Evolutionary conservation across 106 monocot genomes (phyloP), one percentile per base, ranked within the genome.

Genomic region (Dactylorhiza incarnata): DNA sequence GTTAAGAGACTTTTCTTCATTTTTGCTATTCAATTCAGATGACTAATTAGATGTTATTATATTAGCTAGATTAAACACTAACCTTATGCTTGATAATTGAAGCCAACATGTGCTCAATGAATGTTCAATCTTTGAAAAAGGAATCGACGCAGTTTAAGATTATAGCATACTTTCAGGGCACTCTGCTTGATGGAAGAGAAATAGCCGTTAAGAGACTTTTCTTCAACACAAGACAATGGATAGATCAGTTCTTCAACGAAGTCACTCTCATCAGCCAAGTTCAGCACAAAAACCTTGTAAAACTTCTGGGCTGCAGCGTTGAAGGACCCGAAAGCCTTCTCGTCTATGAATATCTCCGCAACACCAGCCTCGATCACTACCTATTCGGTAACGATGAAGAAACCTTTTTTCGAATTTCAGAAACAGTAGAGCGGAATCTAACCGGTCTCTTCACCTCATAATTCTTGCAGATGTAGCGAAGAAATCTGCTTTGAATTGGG

Each of bases 321-420:
- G 79, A 84, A 53, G 91, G 88, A 24, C 91, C 91, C 0, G 91
- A 92, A 51, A 88, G 84, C 74, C 86, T 92, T 47, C 80, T 92
- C 2, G 82, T 88, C n/a, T 92, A 88, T 49, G 91, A 92, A 53
- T 86, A 76, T 44, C 82, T 86, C 68, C 77, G 77, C 79, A 88
- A 91, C 78, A 88, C 79, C 47, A 91, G 88, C 81, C 78, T 92
- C 43, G 88, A 86, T 70, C 75, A 82, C 73, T 88, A 78, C 78
- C 68, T 92, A 48, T 89, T 92, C 25, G 91, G 91, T 78, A 78
- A 5, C 16, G 13, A 9, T 29, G 84, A 86, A 16, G 5, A 19
- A 37, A 68, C 50, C 49, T 7, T 6, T 20, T n/a, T 23, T 7
- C 47, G 23, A 45, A 44, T 43, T 7, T 25, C 26, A 12, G 13